Evolutionary conservation across 2,329 filamentous ascomycete species (phyloP).

Genomic region (Alternaria atra): DNA sequence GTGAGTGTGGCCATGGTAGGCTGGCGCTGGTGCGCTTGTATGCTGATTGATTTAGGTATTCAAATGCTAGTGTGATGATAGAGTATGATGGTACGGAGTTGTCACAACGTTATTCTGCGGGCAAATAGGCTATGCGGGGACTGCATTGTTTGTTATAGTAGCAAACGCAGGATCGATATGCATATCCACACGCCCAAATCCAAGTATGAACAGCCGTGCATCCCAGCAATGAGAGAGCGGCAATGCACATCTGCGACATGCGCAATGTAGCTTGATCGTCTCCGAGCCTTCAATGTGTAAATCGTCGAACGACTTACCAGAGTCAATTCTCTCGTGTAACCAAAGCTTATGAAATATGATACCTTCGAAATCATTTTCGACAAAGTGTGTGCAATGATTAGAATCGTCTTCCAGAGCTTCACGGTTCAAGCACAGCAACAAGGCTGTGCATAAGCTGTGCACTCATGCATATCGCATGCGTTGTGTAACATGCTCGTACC

Average conservation of each 20-base stretch:
- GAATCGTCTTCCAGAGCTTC: background rate
- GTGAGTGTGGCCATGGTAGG: background rate
- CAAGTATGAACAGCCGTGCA: background rate
- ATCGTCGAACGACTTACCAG: too few species aligned
- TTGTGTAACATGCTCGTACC: background rate
- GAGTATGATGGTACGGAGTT: background rate
- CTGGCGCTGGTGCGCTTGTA: background rate
- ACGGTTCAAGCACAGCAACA: background rate
- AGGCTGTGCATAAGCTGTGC: background rate
- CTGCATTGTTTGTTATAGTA: background rate
- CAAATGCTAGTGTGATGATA: background rate
- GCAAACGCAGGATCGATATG: background rate
- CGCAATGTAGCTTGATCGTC: background rate
- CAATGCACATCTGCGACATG: background rate
- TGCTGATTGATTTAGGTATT: background rate
- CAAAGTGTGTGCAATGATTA: background rate
- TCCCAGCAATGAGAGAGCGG: background rate
- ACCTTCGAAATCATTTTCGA: background rate
- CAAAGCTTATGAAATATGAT: too few species aligned
- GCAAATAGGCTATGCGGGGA: background rate
- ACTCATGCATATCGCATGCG: background rate
- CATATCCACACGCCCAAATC: background rate
- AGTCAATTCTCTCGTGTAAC: too few species aligned
- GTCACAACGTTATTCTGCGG: background rate
- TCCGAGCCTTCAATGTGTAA: background rate